phyloP scores from a whole-genome alignment of 768 basidiomycete genomes.

The Baorangia bicolor region DNA sequence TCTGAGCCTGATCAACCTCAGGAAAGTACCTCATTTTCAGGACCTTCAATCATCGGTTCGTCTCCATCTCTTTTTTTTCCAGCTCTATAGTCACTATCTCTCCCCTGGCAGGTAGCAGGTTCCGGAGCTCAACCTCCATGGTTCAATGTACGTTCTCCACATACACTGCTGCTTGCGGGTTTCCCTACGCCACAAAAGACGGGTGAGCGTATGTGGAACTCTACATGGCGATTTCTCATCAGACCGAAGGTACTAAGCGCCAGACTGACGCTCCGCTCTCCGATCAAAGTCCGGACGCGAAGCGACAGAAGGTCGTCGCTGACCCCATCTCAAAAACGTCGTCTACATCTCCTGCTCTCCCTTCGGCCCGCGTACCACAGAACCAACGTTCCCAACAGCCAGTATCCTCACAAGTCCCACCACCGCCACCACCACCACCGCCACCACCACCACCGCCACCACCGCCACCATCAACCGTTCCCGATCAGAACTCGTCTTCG shows the following conservation, averaged over 20 bases:
- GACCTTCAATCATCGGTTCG: slow-evolving; percentile 53
- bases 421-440: slow-evolving; percentile 21
- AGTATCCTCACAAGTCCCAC: slow-evolving; percentile 19
- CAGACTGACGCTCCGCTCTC: slow-evolving; percentile 36
- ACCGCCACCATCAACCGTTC: slow-evolving; percentile 10
- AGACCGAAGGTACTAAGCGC: slow-evolving; percentile 40
- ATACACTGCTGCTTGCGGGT: slow-evolving; percentile 48
- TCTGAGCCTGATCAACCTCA: slow-evolving; percentile 50
- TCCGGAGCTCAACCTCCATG: slow-evolving; percentile 46
- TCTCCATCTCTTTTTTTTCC: not conserved
- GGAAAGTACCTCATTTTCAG: slow-evolving; percentile 45
- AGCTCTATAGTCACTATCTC: not conserved
- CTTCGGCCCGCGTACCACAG: slow-evolving; percentile 22
- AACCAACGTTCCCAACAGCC: slow-evolving; percentile 23
- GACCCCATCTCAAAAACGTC: slow-evolving; percentile 20
- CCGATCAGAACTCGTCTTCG: slow-evolving; percentile 7
- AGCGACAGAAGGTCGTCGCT: slow-evolving; percentile 33
- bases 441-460: slow-evolving; percentile 23
- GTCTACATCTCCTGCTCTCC: slow-evolving; percentile 20
- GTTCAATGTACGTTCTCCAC: slow-evolving; percentile 50
- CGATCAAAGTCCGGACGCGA: slow-evolving; percentile 45
- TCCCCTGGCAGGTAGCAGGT: slow-evolving; percentile 33
- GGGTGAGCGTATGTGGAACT: slow-evolving; percentile 23
- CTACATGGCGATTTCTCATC: slow-evolving; percentile 10
- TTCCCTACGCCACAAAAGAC: slow-evolving; percentile 39